phyloP scores from a whole-genome alignment of 1,284 basidiomycete species.

The Earliella scabrosa region DNA sequence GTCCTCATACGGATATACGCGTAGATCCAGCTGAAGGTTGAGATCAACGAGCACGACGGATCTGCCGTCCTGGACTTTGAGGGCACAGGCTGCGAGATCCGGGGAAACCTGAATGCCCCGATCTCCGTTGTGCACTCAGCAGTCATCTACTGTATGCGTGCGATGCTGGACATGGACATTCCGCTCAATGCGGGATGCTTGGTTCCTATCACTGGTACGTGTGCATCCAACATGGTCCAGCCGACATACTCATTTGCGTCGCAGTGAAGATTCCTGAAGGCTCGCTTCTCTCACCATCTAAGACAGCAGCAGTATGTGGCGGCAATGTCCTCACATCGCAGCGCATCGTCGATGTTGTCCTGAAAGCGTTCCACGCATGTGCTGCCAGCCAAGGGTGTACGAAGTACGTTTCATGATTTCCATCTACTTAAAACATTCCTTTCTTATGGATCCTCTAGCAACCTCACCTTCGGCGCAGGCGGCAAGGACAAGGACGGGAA shows the following conservation, averaged over 20 bases:
- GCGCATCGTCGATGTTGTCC: constrained; percentile 92
- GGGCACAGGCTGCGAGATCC: constrained; percentile 89
- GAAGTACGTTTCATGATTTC: constrained; percentile 66
- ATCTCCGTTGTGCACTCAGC: constrained; percentile 91
- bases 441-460: constrained; percentile 48
- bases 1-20: constrained; percentile 1
- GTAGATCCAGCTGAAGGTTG: constrained; percentile 80
- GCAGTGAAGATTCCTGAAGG: constrained; percentile 83
- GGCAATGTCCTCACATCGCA: constrained; percentile 95
- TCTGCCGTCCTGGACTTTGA: constrained; percentile 90
- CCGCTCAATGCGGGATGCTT: constrained; percentile 95
- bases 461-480: constrained; percentile 90
- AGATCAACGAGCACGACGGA: constrained; percentile 79
- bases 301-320: constrained; percentile 89
- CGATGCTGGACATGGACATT: constrained; percentile 92
- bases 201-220: constrained; percentile 74
- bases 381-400: constrained; percentile 96
- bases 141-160: constrained; percentile 93
- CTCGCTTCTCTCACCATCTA: constrained; percentile 82
- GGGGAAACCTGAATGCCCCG: constrained; percentile 90
- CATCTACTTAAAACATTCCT: too few species aligned
- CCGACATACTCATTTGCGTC: not conserved
- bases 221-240: not conserved
- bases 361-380: constrained; percentile 92
- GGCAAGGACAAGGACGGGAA: constrained; percentile 85